phyloP scores from a whole-genome alignment of 2,329 filamentous ascomycete species.

The Akanthomyces muscarius region DNA sequence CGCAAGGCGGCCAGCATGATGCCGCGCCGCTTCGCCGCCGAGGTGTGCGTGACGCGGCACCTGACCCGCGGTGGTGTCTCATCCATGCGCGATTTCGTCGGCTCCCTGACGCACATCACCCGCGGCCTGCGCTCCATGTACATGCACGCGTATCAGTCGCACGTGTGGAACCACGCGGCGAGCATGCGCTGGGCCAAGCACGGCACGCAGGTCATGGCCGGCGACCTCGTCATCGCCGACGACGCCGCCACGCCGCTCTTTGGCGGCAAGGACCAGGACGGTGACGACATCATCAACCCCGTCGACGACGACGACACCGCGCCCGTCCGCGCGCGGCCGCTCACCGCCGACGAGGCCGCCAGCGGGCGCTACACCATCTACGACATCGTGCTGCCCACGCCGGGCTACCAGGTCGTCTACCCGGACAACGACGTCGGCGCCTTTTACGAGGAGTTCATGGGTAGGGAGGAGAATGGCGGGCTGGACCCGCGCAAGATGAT shows the following conservation, averaged over 20 bases:
- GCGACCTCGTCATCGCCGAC: conserved; percentile 71
- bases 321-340: conserved; percentile 58
- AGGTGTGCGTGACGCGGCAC: conserved; percentile 73
- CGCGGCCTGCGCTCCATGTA: conserved; percentile 88
- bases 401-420: conserved; percentile 85
- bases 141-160: conserved; percentile 91
- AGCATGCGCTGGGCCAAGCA: conserved; percentile 76
- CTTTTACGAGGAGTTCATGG: conserved; percentile 87
- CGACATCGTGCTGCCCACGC: conserved; percentile 87
- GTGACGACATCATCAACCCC: conserved; percentile 41
- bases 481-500: conserved; percentile 86
- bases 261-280: conserved; percentile 61
- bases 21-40: conserved; percentile 77
- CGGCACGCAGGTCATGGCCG: conserved; percentile 70
- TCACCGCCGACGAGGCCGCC: conserved; percentile 73
- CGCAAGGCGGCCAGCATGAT: conserved; percentile 62
- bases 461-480: conserved; percentile 66
- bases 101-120: conserved; percentile 75
- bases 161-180: conserved; percentile 86
- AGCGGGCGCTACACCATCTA: conserved; percentile 76
- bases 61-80: conserved; percentile 50
- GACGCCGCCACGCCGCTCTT: conserved; percentile 30
- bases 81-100: conserved; percentile 66
- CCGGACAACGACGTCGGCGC: conserved; percentile 77
- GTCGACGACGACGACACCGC: conserved; percentile 37